phyloP scores from a whole-genome alignment of 352 stramenopile species.

The Phytophthora agathidicida region DNA sequence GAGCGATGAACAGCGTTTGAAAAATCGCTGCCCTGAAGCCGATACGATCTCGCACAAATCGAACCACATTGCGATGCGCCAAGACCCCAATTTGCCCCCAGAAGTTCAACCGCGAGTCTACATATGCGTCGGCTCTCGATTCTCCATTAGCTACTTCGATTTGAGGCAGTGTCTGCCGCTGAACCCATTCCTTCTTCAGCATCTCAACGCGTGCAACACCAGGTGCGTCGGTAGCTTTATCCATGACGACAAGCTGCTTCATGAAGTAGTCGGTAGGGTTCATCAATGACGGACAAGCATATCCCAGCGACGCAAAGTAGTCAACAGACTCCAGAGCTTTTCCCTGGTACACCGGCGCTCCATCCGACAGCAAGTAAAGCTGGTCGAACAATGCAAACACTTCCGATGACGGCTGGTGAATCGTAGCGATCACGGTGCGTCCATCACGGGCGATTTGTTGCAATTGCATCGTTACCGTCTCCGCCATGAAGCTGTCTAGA shows the following conservation, averaged over 20 bases:
- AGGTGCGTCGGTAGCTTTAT: slow-evolving; percentile 44
- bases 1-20: slow-evolving; percentile 38
- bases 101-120: slow-evolving; percentile 25
- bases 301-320: slow-evolving; percentile 55
- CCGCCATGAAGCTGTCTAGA: slow-evolving; percentile 62
- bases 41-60: slow-evolving; percentile 42
- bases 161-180: slow-evolving; percentile 10
- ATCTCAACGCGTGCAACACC: slow-evolving; percentile 43
- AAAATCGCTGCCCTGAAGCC: slow-evolving; percentile 29
- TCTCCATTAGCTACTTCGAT: background rate
- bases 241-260: slow-evolving; percentile 57
- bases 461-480: slow-evolving; percentile 47
- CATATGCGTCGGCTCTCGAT: background rate
- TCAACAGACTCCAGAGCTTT: slow-evolving; percentile 44
- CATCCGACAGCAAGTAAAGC: slow-evolving; percentile 61
- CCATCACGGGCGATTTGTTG: slow-evolving; percentile 75
- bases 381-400: slow-evolving; percentile 57
- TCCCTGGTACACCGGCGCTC: slow-evolving; percentile 53
- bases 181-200: slow-evolving; percentile 43
- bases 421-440: slow-evolving; percentile 88
- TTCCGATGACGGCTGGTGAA: slow-evolving; percentile 83
- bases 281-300: slow-evolving; percentile 45
- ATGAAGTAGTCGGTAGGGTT: slow-evolving; percentile 78
- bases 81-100: slow-evolving; percentile 41
- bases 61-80: slow-evolving; percentile 40